A percentile compares a stretch with the other conserved stretches of the same genome.
Conservation (phyloP, 2,329 filamentous ascomycete species). For the Aspergillus piperis region DNA sequence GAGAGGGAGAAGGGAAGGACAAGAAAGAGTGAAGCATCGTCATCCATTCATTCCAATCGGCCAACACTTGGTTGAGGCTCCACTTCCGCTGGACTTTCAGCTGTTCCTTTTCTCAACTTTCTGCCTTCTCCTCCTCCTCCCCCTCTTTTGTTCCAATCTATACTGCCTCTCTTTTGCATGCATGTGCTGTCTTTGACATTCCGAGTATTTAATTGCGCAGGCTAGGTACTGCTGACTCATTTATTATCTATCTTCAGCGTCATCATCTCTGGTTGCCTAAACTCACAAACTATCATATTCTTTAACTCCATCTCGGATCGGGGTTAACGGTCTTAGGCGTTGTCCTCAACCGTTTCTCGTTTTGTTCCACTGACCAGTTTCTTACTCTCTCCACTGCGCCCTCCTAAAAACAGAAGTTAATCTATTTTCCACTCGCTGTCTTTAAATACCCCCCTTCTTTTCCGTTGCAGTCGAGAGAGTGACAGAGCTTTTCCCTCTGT, state of each 20-base stretch:
- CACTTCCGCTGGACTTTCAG: background rate
- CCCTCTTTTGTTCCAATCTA: background rate
- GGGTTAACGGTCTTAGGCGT: constrained; percentile 28
- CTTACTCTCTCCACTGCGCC: constrained; percentile 10
- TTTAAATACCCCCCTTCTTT: background rate
- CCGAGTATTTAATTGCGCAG: too few relatives aligned
- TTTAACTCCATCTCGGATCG: constrained; percentile 15
- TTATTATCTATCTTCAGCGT: constrained; percentile 10
- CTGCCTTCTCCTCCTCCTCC: background rate
- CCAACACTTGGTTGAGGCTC: constrained; percentile 7
- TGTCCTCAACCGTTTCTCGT: constrained; percentile 9
- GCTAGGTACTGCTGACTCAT: background rate
- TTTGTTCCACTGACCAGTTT: constrained; percentile 9
- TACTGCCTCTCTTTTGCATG: background rate
- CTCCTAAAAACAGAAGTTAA: background rate
- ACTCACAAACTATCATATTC: background rate
- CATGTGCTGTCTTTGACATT: too few relatives aligned
- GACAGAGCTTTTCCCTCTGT: constrained; percentile 28
- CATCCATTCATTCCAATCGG: constrained; percentile 1
- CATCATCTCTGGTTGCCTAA: constrained; percentile 19
- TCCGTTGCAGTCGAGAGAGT: constrained; percentile 18
- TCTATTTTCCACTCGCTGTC: constrained; percentile 1
- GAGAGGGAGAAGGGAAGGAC: constrained; percentile 8
- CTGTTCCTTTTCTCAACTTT: background rate
- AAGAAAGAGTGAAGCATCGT: constrained; percentile 10